Percentiles rank a stretch among this genome's conserved stretches.
These are phyloP conservation scores for Sonneratia alba DNA, from an alignment of 345 rosid species.

Conservation along the genomic window DNA sequence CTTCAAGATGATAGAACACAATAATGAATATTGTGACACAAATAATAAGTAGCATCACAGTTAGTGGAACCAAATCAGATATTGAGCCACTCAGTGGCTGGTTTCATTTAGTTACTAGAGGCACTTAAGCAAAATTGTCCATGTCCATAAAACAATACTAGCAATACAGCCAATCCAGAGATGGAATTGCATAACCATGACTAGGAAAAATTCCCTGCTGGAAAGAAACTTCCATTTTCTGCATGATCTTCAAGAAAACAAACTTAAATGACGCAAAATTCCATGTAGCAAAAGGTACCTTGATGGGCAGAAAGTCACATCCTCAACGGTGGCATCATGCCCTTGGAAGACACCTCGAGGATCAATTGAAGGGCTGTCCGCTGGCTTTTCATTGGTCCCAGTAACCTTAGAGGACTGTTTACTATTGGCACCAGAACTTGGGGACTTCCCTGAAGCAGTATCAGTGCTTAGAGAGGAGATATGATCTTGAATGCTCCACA, in stretches of 20 bases:
- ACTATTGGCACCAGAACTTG: conserved; percentile 26
- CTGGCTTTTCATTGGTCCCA: conserved; percentile 31
- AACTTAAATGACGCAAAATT: neutral
- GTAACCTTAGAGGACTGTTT: conserved; percentile 33
- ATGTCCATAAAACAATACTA: neutral
- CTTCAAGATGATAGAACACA: conserved; percentile 21
- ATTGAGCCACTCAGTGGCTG: neutral
- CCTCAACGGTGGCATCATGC: conserved; percentile 58
- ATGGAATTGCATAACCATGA: neutral
- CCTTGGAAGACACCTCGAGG: conserved; percentile 52
- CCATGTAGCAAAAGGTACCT: conserved; percentile 26
- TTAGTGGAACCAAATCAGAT: neutral
- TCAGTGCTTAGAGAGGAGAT: conserved; percentile 35
- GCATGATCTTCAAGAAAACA: neutral
- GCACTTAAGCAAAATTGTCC: neutral
- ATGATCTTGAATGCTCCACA: conserved; percentile 64
- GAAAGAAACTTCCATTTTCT: neutral
- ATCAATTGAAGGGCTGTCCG: conserved; percentile 35
- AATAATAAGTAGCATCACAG: neutral
- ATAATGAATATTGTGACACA: neutral
- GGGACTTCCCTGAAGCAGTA: conserved; percentile 27
- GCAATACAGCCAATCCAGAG: neutral
- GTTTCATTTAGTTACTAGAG: neutral
- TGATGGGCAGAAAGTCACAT: conserved; percentile 57
- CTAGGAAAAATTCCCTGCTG: neutral